phyloP scores from a whole-genome alignment of 129 eudicot genomes.

The Apium graveolens region DNA sequence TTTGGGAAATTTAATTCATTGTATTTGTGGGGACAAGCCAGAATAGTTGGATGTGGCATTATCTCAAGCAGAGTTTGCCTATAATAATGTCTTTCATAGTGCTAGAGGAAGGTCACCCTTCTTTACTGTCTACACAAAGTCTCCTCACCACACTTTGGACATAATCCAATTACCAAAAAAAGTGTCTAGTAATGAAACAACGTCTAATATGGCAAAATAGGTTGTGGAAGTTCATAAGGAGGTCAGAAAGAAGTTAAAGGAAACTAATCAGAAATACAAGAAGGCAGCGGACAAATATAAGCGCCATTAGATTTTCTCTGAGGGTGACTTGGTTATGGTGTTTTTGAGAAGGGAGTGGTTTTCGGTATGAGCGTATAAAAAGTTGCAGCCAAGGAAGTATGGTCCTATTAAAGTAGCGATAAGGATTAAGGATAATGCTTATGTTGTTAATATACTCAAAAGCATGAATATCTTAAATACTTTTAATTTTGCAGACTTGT shows the following conservation, averaged over 20 bases:
- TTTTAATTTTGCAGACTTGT: not conserved
- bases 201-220: not conserved
- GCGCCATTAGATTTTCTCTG: no score
- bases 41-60: no score
- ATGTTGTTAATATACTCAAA: not conserved
- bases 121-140: not conserved
- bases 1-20: not conserved
- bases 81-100: not conserved
- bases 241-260: no score
- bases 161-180: not conserved
- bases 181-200: no score
- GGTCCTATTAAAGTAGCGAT: not conserved
- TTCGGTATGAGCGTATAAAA: not conserved
- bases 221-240: no score
- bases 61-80: no score
- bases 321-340: slow-evolving; percentile 5
- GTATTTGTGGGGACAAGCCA: no score
- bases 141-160: not conserved
- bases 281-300: no score
- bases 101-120: slow-evolving; percentile 4
- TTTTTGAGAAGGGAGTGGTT: not conserved
- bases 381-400: not conserved
- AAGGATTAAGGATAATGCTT: slow-evolving; percentile 1
- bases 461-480: not conserved
- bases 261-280: no score